Evolutionary conservation across 139 green algal genomes (phyloP), one percentile per base, ranked within the genome.

Genomic region (Chlorokybus atmophyticus): DNA sequence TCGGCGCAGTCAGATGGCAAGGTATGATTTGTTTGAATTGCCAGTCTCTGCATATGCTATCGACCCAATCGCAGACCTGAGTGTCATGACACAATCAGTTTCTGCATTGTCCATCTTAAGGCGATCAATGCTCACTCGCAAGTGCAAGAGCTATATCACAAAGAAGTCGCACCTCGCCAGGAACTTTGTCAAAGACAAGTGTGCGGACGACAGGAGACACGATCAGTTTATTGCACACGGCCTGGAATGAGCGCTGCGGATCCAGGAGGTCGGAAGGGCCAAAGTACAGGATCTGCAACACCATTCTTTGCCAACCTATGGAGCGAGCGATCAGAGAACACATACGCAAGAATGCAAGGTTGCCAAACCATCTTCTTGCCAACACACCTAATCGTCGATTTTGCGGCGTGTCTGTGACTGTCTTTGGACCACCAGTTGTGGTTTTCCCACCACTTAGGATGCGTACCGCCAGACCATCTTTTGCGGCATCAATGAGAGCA

Each of bases 221-320:
- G 1, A 95, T 77, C 5, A 95, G 75, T 7, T 65, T 59, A 30
- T 83, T 58, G 25, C 67, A 71, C 4, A 96, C 60, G 2, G 78
- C 75, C 4, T 53, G 32, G 55, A 93, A 94, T 0, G 68, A 81
- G 0, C 54, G 63, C 29, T 74, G 28, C 2, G 87, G 87, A n/a
- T 80, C 63, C 3, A 88, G 54, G 39, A 95, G 71, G 52, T 89
- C 70, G 5, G 59, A 53, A 0, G 81, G 80, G 27, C 68, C 68
- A 68, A 94, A 90, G 75, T 90, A 96, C 5, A 95, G 70, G 26
- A 95, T 84, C 67, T 93, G 83, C 52, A 96, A 69, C 2, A 73
- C 75, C 82, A 93, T 95, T 40, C 88, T 79, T 27, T 76, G 65
- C 88, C 88, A 96, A 4, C 87, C 88, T 70, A n/a, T n/a, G n/a